phyloP scores from a whole-genome alignment of 2,329 filamentous ascomycete species.

The Nannizziopsis barbatae region DNA sequence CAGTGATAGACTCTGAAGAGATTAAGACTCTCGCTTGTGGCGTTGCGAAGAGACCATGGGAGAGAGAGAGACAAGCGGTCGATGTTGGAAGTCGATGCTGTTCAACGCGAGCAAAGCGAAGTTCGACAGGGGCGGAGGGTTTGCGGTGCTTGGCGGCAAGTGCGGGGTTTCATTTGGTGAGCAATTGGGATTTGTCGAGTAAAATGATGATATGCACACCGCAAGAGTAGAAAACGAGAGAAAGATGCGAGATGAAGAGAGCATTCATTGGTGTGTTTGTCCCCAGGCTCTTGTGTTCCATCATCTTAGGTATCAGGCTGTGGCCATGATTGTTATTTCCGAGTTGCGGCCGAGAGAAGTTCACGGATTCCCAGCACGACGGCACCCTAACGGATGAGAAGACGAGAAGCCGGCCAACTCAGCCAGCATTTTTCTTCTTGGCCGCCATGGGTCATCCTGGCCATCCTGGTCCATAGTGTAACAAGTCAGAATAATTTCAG shows the following conservation, averaged over 20 bases:
- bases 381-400: background rate
- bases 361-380: background rate
- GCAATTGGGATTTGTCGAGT: too few species aligned
- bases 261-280: too few species aligned
- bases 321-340: background rate
- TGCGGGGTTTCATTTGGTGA: too few species aligned
- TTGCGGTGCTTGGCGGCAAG: too few species aligned
- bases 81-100: background rate
- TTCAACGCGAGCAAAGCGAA: background rate
- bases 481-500: too few species aligned
- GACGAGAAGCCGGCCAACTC: background rate
- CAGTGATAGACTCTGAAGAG: background rate
- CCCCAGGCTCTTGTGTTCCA: too few species aligned
- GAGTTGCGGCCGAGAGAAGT: background rate
- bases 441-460: background rate
- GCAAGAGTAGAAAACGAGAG: too few species aligned
- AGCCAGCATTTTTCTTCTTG: background rate
- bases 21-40: slow-evolving; percentile 5
- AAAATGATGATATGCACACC: too few species aligned
- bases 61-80: background rate
- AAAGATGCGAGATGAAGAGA: too few species aligned
- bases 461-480: background rate
- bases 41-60: background rate
- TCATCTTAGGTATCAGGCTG: too few species aligned
- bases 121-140: background rate